Percentiles rank a stretch among this genome's conserved stretches.
phyloP scores from a whole-genome alignment of 2,329 filamentous ascomycete genomes.

The Bipolaris bicolor region DNA sequence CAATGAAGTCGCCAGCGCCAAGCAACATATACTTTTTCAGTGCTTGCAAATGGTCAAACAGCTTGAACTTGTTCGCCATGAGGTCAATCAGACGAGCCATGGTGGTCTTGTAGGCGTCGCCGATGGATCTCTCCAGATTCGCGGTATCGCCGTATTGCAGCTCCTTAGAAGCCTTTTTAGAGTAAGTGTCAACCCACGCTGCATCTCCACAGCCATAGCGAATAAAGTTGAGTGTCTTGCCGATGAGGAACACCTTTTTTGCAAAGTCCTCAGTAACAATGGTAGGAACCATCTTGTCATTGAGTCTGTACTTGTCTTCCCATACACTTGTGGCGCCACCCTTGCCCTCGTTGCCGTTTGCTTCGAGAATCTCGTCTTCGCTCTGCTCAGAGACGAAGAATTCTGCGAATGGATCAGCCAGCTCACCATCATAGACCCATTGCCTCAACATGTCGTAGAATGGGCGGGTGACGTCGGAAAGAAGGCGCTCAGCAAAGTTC shows the following conservation, averaged over 20 bases:
- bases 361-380: constrained; percentile 54
- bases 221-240: constrained; percentile 98
- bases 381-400: constrained; percentile 93
- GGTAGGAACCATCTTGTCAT: constrained; percentile 83
- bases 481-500: constrained; percentile 86
- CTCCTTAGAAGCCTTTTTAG: constrained; percentile 89
- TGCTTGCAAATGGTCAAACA: constrained; percentile 89
- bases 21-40: constrained; percentile 94
- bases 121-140: constrained; percentile 89
- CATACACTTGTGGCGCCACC: constrained; percentile 84
- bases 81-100: constrained; percentile 94
- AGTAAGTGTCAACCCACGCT: constrained; percentile 94
- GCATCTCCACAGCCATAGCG: constrained; percentile 93
- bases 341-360: constrained; percentile 49
- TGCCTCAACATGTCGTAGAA: constrained; percentile 96
- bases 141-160: constrained; percentile 91
- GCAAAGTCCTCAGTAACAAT: constrained; percentile 95
- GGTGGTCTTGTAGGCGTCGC: constrained; percentile 95
- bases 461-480: constrained; percentile 85
- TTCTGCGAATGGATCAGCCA: constrained; percentile 93
- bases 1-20: constrained; percentile 96
- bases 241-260: constrained; percentile 95
- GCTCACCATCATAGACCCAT: constrained; percentile 98
- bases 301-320: constrained; percentile 95
- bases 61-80: constrained; percentile 93